Evolutionary conservation across 495 filamentous ascomycete genomes (phyloP).

Genomic region (Cladorrhinum samala): DNA sequence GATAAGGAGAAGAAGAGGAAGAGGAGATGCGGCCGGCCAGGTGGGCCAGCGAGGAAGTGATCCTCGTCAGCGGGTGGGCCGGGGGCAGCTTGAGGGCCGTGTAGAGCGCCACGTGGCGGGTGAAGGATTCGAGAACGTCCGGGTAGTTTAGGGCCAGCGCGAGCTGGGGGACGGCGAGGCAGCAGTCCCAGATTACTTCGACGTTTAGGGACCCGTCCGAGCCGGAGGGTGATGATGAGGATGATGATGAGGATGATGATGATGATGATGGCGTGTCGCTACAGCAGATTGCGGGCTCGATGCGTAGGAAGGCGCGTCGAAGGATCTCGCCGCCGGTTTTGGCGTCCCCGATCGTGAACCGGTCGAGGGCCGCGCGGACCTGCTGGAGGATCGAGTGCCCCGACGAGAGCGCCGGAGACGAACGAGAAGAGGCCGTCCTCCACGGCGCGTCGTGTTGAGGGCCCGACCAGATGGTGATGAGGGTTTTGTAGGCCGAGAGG

Average conservation of each 20-base stretch:
- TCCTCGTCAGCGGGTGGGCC: constrained; percentile 16
- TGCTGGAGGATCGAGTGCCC: constrained; percentile 21
- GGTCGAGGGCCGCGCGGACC: constrained; percentile 15
- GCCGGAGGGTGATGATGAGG: background rate
- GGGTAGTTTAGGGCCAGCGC: constrained; percentile 13
- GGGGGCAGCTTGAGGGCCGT: constrained; percentile 15
- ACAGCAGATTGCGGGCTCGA: constrained; percentile 17
- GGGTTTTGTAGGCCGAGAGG: constrained; percentile 10
- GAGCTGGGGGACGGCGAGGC: constrained; percentile 27
- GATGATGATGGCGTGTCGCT: background rate
- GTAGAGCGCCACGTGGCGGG: constrained; percentile 16
- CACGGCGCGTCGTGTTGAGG: constrained; percentile 5
- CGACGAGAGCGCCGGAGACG: background rate
- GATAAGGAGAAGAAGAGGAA: no score
- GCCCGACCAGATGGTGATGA: constrained; percentile 11
- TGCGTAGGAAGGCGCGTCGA: constrained; percentile 21
- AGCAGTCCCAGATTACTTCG: constrained; percentile 32
- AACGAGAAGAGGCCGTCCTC: background rate
- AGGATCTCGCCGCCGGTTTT: constrained; percentile 15
- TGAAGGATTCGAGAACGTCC: constrained; percentile 24
- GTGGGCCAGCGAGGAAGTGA: constrained; percentile 5
- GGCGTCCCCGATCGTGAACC: constrained; percentile 8
- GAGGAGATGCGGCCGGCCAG: background rate
- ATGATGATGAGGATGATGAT: background rate
- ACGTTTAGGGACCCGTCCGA: constrained; percentile 7